Evolutionary conservation across 371 early-diverging fungal genomes (phyloP).

Genomic region (Mucor lusitanicus): DNA sequence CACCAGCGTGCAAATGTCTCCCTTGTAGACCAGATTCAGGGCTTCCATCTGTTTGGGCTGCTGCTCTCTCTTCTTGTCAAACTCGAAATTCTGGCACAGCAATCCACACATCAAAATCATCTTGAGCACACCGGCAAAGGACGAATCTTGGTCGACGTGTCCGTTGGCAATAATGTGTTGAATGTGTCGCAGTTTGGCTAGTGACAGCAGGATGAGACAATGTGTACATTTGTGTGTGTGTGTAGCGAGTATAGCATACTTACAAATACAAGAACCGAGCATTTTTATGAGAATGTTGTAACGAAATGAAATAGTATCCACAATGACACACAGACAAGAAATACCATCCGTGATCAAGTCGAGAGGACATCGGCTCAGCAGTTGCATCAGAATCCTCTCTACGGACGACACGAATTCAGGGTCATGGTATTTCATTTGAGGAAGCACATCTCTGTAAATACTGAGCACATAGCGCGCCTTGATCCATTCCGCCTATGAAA

Average conservation of each 20-base stretch:
- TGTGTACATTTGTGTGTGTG: no score
- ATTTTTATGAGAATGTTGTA: constrained; percentile 67
- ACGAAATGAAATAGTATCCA: constrained; percentile 62
- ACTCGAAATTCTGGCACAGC: constrained; percentile 76
- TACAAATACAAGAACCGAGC: constrained; percentile 55
- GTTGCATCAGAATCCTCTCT: constrained; percentile 57
- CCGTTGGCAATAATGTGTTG: constrained; percentile 26
- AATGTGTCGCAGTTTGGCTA: constrained; percentile 38
- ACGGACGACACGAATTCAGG: constrained; percentile 50
- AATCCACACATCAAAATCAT: constrained; percentile 64
- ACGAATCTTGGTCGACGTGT: background rate
- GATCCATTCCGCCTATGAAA: constrained; percentile 55
- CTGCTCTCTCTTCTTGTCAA: constrained; percentile 60
- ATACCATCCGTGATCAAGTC: constrained; percentile 67
- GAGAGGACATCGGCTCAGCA: constrained; percentile 63
- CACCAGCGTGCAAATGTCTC: constrained; percentile 16
- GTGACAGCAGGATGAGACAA: background rate
- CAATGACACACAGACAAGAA: constrained; percentile 74
- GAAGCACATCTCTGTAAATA: constrained; percentile 63
- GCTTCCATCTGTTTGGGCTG: constrained; percentile 27
- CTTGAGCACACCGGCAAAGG: constrained; percentile 21
- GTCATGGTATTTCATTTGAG: constrained; percentile 58
- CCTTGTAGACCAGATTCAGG: constrained; percentile 21
- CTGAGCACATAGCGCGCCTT: constrained; percentile 52
- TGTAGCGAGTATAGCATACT: background rate